Evolutionary conservation across 768 basidiomycete genomes (phyloP).

Genomic region (Hydnomerulius pinastri): DNA sequence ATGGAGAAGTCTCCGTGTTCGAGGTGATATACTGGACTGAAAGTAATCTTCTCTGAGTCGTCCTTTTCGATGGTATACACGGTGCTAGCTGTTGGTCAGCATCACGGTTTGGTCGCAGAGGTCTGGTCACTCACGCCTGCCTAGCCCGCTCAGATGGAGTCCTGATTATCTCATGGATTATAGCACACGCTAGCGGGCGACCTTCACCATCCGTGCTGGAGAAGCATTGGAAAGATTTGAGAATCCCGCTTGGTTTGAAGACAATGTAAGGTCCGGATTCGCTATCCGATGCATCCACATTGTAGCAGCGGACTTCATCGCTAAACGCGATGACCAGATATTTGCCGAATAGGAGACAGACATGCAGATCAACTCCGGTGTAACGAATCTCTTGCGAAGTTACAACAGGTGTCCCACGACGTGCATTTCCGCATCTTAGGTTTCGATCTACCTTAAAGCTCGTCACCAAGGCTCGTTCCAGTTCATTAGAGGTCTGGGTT

Average conservation of each 20-base stretch:
- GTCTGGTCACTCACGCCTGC: constrained; percentile 3
- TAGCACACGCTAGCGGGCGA: constrained; percentile 15
- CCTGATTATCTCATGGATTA: constrained; percentile 9
- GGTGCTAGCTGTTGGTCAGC: constrained; percentile 9
- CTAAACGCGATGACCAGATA: constrained; percentile 16
- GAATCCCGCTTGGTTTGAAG: neutral
- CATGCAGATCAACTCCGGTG: neutral
- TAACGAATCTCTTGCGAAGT: constrained; percentile 9
- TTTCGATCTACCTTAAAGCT: constrained; percentile 11
- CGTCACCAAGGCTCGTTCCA: constrained; percentile 15
- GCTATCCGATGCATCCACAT: neutral
- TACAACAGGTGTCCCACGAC: neutral
- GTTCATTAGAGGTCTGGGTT: constrained; percentile 11
- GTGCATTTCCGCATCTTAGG: neutral
- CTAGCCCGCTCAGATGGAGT: neutral
- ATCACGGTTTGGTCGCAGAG: neutral
- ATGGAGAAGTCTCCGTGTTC: constrained; percentile 1
- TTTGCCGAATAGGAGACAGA: constrained; percentile 14
- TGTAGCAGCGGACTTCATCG: constrained; percentile 17
- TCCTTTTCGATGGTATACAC: constrained; percentile 6
- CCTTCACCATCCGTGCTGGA: constrained; percentile 15
- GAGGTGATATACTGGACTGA: constrained; percentile 16
- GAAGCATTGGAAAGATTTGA: neutral
- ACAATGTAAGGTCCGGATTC: neutral
- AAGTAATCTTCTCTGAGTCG: neutral